Conservation (phyloP, 176 grass and related monocot species). For the Calamus simplicifolius region DNA sequence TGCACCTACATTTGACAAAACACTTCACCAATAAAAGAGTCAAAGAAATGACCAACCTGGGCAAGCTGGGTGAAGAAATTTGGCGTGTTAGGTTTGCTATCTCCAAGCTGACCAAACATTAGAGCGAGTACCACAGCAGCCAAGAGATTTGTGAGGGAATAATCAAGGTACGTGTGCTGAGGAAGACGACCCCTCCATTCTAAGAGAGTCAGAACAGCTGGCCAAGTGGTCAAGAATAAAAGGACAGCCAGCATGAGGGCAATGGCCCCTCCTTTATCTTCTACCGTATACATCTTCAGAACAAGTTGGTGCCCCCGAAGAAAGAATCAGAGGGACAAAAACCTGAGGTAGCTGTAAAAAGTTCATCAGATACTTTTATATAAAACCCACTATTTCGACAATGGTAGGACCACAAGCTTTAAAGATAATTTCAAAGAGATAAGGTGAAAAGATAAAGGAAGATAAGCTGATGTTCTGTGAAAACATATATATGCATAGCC, state of each 20-base stretch:
- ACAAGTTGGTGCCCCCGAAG: no score
- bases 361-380: no score
- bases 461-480: no score
- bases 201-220: conserved; percentile 73
- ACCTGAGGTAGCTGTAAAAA: no score
- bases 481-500: no score
- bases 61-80: conserved; percentile 87
- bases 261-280: conserved; percentile 67
- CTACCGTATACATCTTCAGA: conserved; percentile 63
- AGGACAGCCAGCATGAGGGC: conserved; percentile 56
- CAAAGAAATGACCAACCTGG: conserved; percentile 23
- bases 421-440: no score
- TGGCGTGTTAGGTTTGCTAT: conserved; percentile 41
- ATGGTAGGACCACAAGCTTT: no score
- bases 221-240: conserved; percentile 84
- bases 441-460: no score
- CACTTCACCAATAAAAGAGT: no score
- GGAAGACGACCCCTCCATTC: conserved; percentile 79
- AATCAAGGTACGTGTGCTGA: conserved; percentile 91
- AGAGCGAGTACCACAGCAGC: conserved; percentile 72
- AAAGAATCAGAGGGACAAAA: no score
- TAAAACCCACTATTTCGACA: no score
- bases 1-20: no score
- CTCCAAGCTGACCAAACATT: conserved; percentile 66
- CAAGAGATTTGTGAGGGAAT: conserved; percentile 75